A percentile compares a stretch with the other conserved stretches of the same genome.
Conservation (phyloP, 805 yeast genomes). For the Wickerhamiella hasegawae region DNA sequence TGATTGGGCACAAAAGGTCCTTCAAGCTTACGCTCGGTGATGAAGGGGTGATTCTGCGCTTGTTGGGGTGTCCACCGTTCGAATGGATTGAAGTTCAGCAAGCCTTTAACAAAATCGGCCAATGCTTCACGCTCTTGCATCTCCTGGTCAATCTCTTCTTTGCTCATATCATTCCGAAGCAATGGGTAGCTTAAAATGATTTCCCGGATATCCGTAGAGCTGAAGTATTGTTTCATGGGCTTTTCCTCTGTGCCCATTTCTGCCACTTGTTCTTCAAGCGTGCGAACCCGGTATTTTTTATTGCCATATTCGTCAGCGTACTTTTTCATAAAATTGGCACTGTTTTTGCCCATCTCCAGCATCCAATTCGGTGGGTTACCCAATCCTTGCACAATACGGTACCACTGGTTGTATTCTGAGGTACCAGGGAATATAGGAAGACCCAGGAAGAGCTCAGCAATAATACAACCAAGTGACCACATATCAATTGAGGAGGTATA, state of each 20-base stretch:
- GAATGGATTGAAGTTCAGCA: constrained; percentile 72
- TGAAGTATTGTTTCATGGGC: constrained; percentile 75
- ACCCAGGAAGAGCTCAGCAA: constrained; percentile 81
- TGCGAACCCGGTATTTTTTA: constrained; percentile 28
- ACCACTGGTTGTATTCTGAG: constrained; percentile 80
- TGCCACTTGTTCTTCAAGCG: constrained; percentile 34
- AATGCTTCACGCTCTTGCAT: constrained; percentile 53
- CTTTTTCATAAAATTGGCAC: constrained; percentile 50
- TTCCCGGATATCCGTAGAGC: constrained; percentile 46
- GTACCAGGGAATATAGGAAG: constrained; percentile 90
- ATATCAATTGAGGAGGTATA: constrained; percentile 87
- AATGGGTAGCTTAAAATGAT: constrained; percentile 59
- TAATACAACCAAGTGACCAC: constrained; percentile 94
- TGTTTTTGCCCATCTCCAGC: constrained; percentile 87
- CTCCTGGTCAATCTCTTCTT: constrained; percentile 45
- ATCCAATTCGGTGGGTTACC: constrained; percentile 89
- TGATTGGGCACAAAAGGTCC: constrained; percentile 21
- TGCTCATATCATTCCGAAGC: constrained; percentile 22
- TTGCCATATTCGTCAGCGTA: constrained; percentile 23
- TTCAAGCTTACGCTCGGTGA: constrained; percentile 41
- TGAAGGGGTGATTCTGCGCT: constrained; percentile 81
- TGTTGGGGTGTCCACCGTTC: constrained; percentile 97
- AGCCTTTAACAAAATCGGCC: constrained; percentile 62
- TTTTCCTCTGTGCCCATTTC: constrained; percentile 37
- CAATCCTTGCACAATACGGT: constrained; percentile 64